Evolutionary conservation across 768 basidiomycete genomes (phyloP).

Genomic region (Phlegmacium glaucopus): DNA sequence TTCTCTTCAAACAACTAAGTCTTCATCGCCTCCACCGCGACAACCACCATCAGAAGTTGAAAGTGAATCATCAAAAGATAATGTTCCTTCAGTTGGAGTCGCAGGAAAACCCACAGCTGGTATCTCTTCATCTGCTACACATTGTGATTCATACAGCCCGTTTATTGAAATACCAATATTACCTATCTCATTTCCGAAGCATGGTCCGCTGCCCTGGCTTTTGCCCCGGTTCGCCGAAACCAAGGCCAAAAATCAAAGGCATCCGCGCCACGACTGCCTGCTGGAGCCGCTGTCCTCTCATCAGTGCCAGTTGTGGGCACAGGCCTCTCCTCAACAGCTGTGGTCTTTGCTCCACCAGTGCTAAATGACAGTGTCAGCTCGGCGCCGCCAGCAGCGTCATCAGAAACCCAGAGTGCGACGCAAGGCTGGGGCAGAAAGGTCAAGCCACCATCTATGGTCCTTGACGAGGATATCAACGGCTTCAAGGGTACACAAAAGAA

Average conservation of each 20-base stretch:
- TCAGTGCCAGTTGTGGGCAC: constrained; percentile 24
- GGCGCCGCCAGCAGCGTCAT: constrained; percentile 14
- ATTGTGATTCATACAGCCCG: constrained; percentile 44
- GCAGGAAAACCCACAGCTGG: constrained; percentile 51
- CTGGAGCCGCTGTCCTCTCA: constrained; percentile 57
- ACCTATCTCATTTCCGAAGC: constrained; percentile 41
- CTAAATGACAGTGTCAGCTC: constrained; percentile 39
- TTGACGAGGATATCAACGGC: constrained; percentile 87
- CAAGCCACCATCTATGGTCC: constrained; percentile 86
- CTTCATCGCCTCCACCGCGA: constrained; percentile 13
- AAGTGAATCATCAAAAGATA: background rate
- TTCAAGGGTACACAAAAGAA: constrained; percentile 61
- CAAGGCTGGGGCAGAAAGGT: constrained; percentile 86
- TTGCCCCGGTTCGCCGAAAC: constrained; percentile 75
- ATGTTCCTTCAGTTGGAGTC: constrained; percentile 22
- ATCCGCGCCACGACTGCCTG: constrained; percentile 48
- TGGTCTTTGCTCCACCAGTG: constrained; percentile 68
- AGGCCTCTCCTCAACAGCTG: constrained; percentile 51
- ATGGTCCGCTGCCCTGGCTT: constrained; percentile 89
- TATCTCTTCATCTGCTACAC: constrained; percentile 52
- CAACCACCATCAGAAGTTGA: constrained; percentile 20
- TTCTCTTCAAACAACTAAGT: constrained; percentile 15
- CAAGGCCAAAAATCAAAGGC: constrained; percentile 57
- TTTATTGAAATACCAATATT: constrained; percentile 55
- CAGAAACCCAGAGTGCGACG: constrained; percentile 23